phyloP scores from a whole-genome alignment of 2,329 filamentous ascomycete genomes.

The Seiridium cupressi region DNA sequence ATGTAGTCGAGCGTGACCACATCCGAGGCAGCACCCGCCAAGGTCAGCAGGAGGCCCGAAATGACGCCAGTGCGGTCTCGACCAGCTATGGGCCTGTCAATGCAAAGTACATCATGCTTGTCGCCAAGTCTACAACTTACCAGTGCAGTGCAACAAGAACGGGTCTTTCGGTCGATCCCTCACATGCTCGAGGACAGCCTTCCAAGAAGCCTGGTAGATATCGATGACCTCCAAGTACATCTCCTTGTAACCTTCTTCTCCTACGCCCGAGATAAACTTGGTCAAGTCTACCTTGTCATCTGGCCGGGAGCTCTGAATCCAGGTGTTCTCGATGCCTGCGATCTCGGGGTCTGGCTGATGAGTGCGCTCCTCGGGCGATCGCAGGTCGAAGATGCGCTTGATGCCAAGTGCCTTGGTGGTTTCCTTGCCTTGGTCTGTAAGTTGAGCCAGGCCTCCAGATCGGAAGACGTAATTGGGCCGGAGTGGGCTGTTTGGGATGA shows the following conservation, averaged over 20 bases:
- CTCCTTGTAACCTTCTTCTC: constrained; percentile 39
- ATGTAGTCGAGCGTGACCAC: constrained; percentile 48
- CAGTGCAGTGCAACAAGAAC: constrained; percentile 54
- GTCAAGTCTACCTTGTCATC: constrained; percentile 35
- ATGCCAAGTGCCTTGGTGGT: constrained; percentile 37
- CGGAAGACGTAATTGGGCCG: constrained; percentile 43
- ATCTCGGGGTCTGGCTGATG: constrained; percentile 41
- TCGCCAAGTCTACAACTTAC: constrained; percentile 27
- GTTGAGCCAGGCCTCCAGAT: constrained; percentile 39
- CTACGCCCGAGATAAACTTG: constrained; percentile 43
- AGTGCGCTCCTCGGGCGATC: constrained; percentile 41
- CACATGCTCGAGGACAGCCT: constrained; percentile 45
- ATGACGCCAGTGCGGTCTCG: constrained; percentile 54
- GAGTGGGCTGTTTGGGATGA: constrained; percentile 39
- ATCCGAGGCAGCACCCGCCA: constrained; percentile 44
- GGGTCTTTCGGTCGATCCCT: constrained; percentile 42
- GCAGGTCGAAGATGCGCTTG: constrained; percentile 49
- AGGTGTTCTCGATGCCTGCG: constrained; percentile 44
- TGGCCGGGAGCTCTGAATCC: constrained; percentile 32
- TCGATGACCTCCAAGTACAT: constrained; percentile 48
- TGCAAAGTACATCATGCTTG: background rate
- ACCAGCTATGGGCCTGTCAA: constrained; percentile 36
- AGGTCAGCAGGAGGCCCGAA: constrained; percentile 46
- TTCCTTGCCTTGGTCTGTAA: constrained; percentile 33
- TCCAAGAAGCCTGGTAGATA: constrained; percentile 40